These are phyloP conservation scores for Aspergillaceae sp. DNA, from an alignment of 2,329 filamentous ascomycete genomes.

Conservation along the genomic window DNA sequence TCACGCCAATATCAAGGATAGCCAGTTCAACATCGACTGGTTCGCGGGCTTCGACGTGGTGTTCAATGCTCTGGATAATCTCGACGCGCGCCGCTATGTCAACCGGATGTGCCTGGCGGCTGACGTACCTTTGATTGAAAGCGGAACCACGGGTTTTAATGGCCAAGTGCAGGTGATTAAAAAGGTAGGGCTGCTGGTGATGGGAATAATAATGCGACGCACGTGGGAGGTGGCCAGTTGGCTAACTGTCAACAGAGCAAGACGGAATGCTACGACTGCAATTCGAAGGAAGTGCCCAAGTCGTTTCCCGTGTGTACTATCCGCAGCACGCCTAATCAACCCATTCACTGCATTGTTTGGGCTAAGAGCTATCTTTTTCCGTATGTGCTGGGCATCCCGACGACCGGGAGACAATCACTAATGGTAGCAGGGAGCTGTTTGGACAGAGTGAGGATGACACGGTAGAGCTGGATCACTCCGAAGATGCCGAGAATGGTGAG, in stretches of 20 bases:
- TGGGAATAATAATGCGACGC: neutral
- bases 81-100: conserved; percentile 87
- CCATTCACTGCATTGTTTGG: conserved; percentile 99
- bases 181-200: conserved; percentile 42
- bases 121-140: conserved; percentile 84
- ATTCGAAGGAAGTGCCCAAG: conserved; percentile 79
- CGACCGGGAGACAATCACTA: conserved; percentile 11
- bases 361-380: conserved; percentile 92
- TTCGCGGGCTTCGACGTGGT: conserved; percentile 75
- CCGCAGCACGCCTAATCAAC: conserved; percentile 87
- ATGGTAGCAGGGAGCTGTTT: conserved; percentile 62
- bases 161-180: conserved; percentile 96
- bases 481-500: conserved; percentile 69
- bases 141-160: conserved; percentile 94
- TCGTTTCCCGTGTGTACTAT: conserved; percentile 96
- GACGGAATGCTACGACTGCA: conserved; percentile 96
- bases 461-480: conserved; percentile 66
- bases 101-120: conserved; percentile 96
- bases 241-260: conserved; percentile 45
- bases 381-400: conserved; percentile 20
- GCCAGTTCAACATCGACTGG: conserved; percentile 78
- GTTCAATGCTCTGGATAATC: conserved; percentile 94
- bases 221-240: neutral
- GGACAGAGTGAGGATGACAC: conserved; percentile 82
- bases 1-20: conserved; percentile 91